A percentile compares a stretch with the other conserved stretches of the same genome.
Conservation (phyloP, 495 filamentous ascomycete genomes). For the Xylaria grammica region DNA sequence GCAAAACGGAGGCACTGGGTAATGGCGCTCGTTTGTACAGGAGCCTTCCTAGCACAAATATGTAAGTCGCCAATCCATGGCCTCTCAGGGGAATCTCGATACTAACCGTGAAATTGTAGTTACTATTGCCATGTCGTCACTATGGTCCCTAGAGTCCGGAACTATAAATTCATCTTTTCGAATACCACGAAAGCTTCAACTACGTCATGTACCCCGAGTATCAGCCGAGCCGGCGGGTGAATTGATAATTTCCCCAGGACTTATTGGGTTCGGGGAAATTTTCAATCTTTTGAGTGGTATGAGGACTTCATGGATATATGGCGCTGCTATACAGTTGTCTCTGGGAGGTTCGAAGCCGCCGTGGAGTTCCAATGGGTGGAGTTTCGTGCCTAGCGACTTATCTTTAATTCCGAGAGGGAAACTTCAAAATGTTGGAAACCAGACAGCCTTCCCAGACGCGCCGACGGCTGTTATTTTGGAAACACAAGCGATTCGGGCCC, state of each 20-base stretch:
- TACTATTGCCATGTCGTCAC: slow-evolving; percentile 46
- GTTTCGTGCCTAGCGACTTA: slow-evolving; percentile 38
- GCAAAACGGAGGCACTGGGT: slow-evolving; percentile 40
- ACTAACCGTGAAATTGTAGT: slow-evolving; percentile 23
- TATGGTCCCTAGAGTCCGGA: slow-evolving; percentile 30
- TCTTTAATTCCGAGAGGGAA: not conserved
- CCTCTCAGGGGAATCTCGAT: not conserved
- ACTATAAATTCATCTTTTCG: not conserved
- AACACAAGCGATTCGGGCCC: slow-evolving; percentile 38
- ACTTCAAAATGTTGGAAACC: not conserved
- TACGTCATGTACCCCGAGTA: not conserved
- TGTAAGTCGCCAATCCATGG: slow-evolving; percentile 34
- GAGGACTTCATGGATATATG: slow-evolving; percentile 36
- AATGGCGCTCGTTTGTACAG: slow-evolving; percentile 36
- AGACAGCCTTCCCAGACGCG: not conserved
- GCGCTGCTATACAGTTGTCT: slow-evolving; percentile 38
- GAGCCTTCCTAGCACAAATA: slow-evolving; percentile 37
- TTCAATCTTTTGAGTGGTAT: slow-evolving; percentile 12
- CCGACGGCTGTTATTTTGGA: slow-evolving; percentile 32
- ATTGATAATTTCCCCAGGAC: not conserved
- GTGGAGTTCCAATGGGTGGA: slow-evolving; percentile 47
- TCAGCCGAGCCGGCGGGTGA: not conserved
- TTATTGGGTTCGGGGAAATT: not conserved
- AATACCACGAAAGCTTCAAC: not conserved
- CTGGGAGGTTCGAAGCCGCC: slow-evolving; percentile 39